These are phyloP conservation scores for Lizonia empirigonia DNA, from an alignment of 2,329 filamentous ascomycete species.

Conservation along the genomic window DNA sequence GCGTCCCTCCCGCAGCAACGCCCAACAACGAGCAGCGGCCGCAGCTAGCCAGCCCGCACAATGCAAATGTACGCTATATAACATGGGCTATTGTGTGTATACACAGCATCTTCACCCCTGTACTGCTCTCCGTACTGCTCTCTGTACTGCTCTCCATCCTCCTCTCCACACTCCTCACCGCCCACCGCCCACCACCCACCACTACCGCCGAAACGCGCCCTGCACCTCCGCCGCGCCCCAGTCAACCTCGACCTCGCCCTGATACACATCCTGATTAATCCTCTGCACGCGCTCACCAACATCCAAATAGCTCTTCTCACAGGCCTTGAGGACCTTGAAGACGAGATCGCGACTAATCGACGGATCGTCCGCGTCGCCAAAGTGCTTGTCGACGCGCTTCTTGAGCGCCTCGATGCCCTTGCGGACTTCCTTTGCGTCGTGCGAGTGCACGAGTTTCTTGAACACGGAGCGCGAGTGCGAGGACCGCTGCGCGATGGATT, in stretches of 20 bases:
- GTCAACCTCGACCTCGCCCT: slow-evolving; percentile 53
- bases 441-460: slow-evolving; percentile 80
- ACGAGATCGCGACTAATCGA: slow-evolving; percentile 65
- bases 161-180: neutral
- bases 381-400: slow-evolving; percentile 96
- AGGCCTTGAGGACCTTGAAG: slow-evolving; percentile 64
- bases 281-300: slow-evolving; percentile 57
- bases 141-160: neutral
- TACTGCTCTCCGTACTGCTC: neutral
- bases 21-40: slow-evolving; percentile 5
- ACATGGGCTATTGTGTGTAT: no score
- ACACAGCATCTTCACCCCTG: neutral
- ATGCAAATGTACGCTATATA: slow-evolving; percentile 9
- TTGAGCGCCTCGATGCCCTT: slow-evolving; percentile 88
- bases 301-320: slow-evolving; percentile 61
- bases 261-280: slow-evolving; percentile 53
- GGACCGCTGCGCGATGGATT: slow-evolving; percentile 75
- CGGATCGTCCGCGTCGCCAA: slow-evolving; percentile 84
- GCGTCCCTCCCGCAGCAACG: slow-evolving; percentile 3
- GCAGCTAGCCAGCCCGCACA: slow-evolving; percentile 1
- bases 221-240: slow-evolving; percentile 41
- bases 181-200: neutral
- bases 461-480: slow-evolving; percentile 82
- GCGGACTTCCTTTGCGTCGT: slow-evolving; percentile 83
- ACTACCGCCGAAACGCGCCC: slow-evolving; percentile 39